Evolutionary conservation across 768 basidiomycete genomes (phyloP).

Genomic region (Hygrocybe coccinea): DNA sequence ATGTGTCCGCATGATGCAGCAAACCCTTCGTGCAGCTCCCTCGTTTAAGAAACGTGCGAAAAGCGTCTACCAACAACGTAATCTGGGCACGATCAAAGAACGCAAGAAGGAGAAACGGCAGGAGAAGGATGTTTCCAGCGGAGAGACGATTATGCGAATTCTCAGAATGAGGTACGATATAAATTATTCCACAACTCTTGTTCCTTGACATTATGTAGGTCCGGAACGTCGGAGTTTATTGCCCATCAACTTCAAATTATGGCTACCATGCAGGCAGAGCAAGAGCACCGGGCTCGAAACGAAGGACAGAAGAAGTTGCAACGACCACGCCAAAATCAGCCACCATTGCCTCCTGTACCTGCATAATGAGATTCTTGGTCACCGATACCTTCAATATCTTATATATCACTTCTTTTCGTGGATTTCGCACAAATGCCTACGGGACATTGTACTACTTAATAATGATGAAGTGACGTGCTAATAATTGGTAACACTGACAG

Average conservation of each 20-base stretch:
- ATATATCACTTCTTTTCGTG: neutral
- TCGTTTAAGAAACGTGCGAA: conserved; percentile 85
- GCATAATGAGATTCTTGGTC: neutral
- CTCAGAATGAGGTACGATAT: conserved; percentile 80
- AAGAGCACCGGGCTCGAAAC: conserved; percentile 66
- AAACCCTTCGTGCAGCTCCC: conserved; percentile 67
- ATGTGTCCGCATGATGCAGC: conserved; percentile 93
- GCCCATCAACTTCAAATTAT: conserved; percentile 81
- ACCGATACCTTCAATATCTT: conserved; percentile 4
- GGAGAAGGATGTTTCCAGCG: conserved; percentile 69
- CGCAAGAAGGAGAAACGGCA: conserved; percentile 89
- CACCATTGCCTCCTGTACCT: conserved; percentile 34
- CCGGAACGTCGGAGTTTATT: conserved; percentile 81
- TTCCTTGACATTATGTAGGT: conserved; percentile 36
- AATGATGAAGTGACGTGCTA: too few relatives aligned
- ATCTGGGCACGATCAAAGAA: conserved; percentile 92
- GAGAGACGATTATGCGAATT: conserved; percentile 91
- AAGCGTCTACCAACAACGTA: conserved; percentile 87
- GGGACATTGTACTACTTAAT: too few relatives aligned
- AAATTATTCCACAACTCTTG: neutral
- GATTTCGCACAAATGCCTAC: neutral
- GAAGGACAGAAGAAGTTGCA: conserved; percentile 54
- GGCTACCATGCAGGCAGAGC: conserved; percentile 76
- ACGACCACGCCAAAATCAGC: conserved; percentile 37
- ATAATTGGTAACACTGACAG: neutral